phyloP scores from a whole-genome alignment of 768 basidiomycete species.

The Agaricus subrufescens region DNA sequence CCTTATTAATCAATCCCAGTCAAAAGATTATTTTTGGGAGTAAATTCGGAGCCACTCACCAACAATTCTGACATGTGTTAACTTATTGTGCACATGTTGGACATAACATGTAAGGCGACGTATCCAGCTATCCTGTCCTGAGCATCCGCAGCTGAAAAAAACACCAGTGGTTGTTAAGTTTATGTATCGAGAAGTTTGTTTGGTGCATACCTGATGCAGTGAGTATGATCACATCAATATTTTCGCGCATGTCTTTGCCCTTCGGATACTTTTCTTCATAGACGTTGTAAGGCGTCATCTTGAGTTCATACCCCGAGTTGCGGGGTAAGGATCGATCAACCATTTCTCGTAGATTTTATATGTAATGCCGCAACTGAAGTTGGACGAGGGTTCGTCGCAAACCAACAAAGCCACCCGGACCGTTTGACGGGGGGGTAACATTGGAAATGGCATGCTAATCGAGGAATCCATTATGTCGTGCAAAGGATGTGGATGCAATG shows the following conservation, averaged over 20 bases:
- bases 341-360: neutral
- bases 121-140: neutral
- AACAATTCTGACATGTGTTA: neutral
- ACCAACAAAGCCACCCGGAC: neutral
- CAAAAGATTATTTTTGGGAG: neutral
- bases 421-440: neutral
- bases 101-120: conserved; percentile 54
- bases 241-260: conserved; percentile 41
- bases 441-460: neutral
- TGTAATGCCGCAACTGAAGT: neutral
- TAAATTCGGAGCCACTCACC: neutral
- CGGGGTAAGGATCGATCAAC: neutral
- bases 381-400: neutral
- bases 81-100: conserved; percentile 7
- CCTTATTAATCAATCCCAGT: conserved; percentile 33
- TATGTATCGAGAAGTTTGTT: conserved; percentile 56
- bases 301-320: neutral
- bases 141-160: neutral
- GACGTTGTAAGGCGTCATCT: neutral
- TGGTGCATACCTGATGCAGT: conserved; percentile 73
- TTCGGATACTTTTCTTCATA: conserved; percentile 31
- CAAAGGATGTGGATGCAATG: too few species aligned
- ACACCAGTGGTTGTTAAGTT: conserved; percentile 46
- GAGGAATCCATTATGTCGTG: neutral
- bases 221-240: conserved; percentile 62